Conservation (phyloP, 768 basidiomycete genomes). For the Calocybe gangraenosa region DNA sequence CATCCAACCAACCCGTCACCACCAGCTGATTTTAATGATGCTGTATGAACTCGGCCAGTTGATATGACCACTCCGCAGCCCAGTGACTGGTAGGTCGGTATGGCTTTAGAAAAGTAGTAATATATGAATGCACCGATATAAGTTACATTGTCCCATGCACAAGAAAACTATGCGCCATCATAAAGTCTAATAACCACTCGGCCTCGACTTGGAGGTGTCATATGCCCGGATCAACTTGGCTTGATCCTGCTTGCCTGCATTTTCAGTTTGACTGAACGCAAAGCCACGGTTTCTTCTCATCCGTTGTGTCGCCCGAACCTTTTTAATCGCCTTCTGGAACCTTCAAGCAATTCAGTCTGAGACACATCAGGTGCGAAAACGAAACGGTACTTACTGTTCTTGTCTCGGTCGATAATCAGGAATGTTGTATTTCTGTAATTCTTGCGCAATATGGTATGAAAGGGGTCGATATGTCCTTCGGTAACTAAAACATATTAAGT, state of each 20-base stretch:
- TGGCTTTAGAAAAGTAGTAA: too few species aligned
- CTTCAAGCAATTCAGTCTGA: slow-evolving; percentile 37
- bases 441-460: slow-evolving; percentile 98
- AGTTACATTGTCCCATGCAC: slow-evolving; percentile 32
- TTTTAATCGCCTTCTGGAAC: slow-evolving; percentile 99
- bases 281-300: slow-evolving; percentile 97
- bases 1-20: too few species aligned
- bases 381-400: slow-evolving; percentile 70
- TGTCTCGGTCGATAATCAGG: slow-evolving; percentile 96
- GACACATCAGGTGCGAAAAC: not conserved
- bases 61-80: too few species aligned
- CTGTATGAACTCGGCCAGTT: too few species aligned
- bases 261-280: slow-evolving; percentile 97
- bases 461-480: slow-evolving; percentile 84
- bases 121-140: slow-evolving; percentile 25
- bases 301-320: slow-evolving; percentile 96
- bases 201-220: slow-evolving; percentile 79
- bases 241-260: slow-evolving; percentile 81
- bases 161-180: not conserved
- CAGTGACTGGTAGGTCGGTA: too few species aligned
- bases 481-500: slow-evolving; percentile 50
- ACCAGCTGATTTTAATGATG: too few species aligned
- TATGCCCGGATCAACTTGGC: slow-evolving; percentile 81
- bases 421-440: slow-evolving; percentile 98
- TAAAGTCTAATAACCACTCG: slow-evolving; percentile 63